Evolutionary conservation across 495 filamentous ascomycete species (phyloP), one percentile per base, ranked within the genome.

Genomic region (Penicillium bovifimosum): DNA sequence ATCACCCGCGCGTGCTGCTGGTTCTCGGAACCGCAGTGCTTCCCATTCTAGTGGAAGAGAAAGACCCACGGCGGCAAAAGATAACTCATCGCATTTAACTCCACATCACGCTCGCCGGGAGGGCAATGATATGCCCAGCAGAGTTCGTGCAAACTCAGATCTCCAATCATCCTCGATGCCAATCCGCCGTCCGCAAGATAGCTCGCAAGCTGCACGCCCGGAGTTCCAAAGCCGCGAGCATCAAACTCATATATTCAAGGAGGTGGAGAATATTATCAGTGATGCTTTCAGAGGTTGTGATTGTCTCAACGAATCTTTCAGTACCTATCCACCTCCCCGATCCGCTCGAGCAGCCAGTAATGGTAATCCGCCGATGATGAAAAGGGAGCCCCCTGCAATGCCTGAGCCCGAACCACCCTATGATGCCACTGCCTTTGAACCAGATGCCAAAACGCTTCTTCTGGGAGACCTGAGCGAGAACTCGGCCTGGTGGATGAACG

Each of bases 401-500:
- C 42, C 46, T 2, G 61, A 58, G n/a, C 42, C 46, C 2, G 61
- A 58, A 13, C 47, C 60, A 27, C 46, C 47, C 9, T 41, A 43
- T 1, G 50, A 70, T 28, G 53, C 63, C 9, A 59, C 59, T 7
- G 54, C 78, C 4, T 80, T 78, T 24, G 79, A 83, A 45, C 67
- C 90, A 24, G 89, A 93, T 65, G 80, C 86, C 0, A 93, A 91
- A 65, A 84, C 87, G 0, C 73, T 93, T 10, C 75, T 92, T 10
- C 64, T 90, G n/a, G 89, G 88, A 11, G 82, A 92, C 53, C 71
- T 93, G 54, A 85, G 85, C 0, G 88, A 93, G 64, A 93, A 92
- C 62, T 88, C 88, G 2, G 80, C 80, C 11, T 93, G 88, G 89
- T 93, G 88, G 88, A 86, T 82, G 45, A 85, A 83, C 17, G 75